These are phyloP conservation scores for Multifurca ochricompacta DNA, from an alignment of 768 basidiomycete species.

Conservation along the genomic window DNA sequence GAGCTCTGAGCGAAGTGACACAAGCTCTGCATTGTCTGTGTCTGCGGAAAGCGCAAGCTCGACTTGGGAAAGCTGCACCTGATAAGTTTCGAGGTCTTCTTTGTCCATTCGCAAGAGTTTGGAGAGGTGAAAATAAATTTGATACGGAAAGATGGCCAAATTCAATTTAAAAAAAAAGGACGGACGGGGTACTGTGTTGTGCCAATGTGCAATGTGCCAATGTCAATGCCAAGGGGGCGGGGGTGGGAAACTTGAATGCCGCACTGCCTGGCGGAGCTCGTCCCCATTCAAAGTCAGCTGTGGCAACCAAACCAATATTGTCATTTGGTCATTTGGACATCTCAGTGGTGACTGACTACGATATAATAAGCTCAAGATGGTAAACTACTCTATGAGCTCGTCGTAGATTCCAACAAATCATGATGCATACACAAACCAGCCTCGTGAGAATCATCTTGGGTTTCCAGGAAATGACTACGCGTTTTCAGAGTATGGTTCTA, in stretches of 20 bases:
- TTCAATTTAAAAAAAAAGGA: no score
- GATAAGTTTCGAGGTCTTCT: constrained; percentile 81
- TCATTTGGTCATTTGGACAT: no score
- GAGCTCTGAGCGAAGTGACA: constrained; percentile 67
- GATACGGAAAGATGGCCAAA: no score
- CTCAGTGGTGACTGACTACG: no score
- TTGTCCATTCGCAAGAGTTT: constrained; percentile 41
- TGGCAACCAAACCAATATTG: constrained; percentile 3
- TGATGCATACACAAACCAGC: constrained; percentile 9
- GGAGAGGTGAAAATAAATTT: not conserved
- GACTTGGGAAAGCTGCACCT: constrained; percentile 85
- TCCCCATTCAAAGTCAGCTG: constrained; percentile 15
- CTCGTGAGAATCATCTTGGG: constrained; percentile 3
- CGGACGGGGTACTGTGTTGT: no score
- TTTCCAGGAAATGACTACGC: not conserved
- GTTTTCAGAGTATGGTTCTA: constrained; percentile 17
- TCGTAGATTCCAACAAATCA: constrained; percentile 1
- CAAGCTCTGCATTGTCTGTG: constrained; percentile 65
- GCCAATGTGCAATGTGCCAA: no score
- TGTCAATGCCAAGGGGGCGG: no score
- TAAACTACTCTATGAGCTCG: not conserved
- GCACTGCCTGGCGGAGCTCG: not conserved
- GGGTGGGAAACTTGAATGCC: no score
- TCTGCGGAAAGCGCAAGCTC: constrained; percentile 71
- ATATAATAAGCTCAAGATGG: not conserved